Percentiles rank a stretch among this genome's conserved stretches.
Conservation (phyloP, 306 rosid genomes). For the Alnus rubra region DNA sequence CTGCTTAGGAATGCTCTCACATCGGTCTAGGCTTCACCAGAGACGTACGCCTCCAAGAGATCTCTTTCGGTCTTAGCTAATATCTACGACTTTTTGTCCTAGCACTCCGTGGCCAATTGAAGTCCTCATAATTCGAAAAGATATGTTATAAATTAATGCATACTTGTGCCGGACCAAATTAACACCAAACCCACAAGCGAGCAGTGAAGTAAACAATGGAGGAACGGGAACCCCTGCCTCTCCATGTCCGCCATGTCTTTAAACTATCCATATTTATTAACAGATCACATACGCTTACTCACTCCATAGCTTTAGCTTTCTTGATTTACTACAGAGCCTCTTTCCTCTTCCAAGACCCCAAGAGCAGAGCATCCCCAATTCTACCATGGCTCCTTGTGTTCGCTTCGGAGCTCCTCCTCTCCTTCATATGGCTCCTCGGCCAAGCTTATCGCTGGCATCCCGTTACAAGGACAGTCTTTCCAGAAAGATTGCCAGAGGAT, state of each 20-base stretch:
- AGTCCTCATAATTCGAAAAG: too few relatives aligned
- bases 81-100: too few relatives aligned
- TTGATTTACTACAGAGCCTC: conserved; percentile 53
- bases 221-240: conserved; percentile 36
- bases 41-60: too few relatives aligned
- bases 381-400: conserved; percentile 57
- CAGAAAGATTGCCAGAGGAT: conserved; percentile 54
- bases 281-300: conserved; percentile 51
- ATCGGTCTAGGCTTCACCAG: too few relatives aligned
- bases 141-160: too few relatives aligned
- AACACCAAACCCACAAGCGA: neutral
- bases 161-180: neutral
- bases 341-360: conserved; percentile 36
- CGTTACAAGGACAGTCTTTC: conserved; percentile 49
- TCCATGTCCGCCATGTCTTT: conserved; percentile 44
- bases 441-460: conserved; percentile 64
- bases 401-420: conserved; percentile 59
- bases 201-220: conserved; percentile 32
- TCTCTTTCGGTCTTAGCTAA: too few relatives aligned
- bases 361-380: conserved; percentile 20
- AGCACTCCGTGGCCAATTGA: too few relatives aligned
- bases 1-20: too few relatives aligned
- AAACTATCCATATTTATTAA: conserved; percentile 43
- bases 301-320: conserved; percentile 48
- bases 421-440: conserved; percentile 58